Base-by-base conservation (phyloP, 768 basidiomycete genomes). In the Tulasnella calospora region DNA sequence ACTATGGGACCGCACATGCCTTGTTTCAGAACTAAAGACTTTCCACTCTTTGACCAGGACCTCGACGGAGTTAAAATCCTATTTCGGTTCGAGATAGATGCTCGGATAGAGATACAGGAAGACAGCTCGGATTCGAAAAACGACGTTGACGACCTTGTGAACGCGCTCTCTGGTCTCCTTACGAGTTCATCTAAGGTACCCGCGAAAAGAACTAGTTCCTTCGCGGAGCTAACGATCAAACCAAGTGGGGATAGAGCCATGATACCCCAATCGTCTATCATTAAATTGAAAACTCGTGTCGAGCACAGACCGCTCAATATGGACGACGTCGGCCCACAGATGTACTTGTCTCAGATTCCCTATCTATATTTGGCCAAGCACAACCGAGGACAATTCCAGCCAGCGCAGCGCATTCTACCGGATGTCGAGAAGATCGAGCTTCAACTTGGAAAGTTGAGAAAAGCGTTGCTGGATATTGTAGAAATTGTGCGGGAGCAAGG, bases 301-400 rank as follows among this genome's bases (percentile, higher is more conserved):
- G 79, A 13, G 81, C 82, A 80, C 80, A 76, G 69, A 23, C 30
- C 71, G 6, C 30, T 86, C 85, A 46, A 91, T 80, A 92, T 91
- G 91, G 84, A 81, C 40, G 90, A 92, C 19, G 84, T 85, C 1
- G 92, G 89, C 82, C 89, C 90, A 0, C 92, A 93, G 81, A 83
- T 93, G 17, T 90, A 88, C 82, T 87, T 94, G 76, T 92, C 92
- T 7, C 90, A 91, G 81, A 93, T 90, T 0, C 84, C 87, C 84
- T 80, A 86, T 33, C 73, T 79, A 12, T 79, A 75, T 55, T 73
- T 80, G 21, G 80, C 73, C 30, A 40, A 73, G 15, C 80, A 80
- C 75, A 83, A 79, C 80, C 88, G 70, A 81, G 86, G 79, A 83
- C 84, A 82, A 82, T 86, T 78, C 40, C 35, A 71, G 38, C 75